Evolutionary conservation across 2,329 filamentous ascomycete species (phyloP).

Genomic region (Colletotrichum kahawae): DNA sequence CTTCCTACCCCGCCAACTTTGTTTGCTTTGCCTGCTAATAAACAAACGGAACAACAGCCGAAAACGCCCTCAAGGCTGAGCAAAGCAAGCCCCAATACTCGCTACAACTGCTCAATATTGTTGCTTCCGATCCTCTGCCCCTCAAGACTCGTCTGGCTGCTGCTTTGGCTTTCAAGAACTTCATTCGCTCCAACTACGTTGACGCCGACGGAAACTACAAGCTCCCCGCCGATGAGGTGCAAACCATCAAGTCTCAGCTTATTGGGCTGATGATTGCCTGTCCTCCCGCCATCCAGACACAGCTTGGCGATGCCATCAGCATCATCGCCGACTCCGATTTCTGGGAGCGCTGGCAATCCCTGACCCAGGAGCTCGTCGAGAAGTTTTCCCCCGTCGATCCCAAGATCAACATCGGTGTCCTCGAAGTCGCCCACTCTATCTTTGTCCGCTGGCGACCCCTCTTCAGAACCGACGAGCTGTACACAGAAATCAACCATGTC

Average conservation of each 20-base stretch:
- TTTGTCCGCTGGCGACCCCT: conserved; percentile 95
- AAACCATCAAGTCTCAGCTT: conserved; percentile 90
- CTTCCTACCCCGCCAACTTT: conserved; percentile 32
- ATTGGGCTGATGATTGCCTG: conserved; percentile 97
- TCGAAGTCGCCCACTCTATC: conserved; percentile 97
- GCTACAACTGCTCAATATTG: conserved; percentile 85
- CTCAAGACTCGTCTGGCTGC: conserved; percentile 83
- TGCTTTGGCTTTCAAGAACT: conserved; percentile 98
- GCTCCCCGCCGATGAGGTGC: conserved; percentile 80
- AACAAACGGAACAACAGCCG: conserved; percentile 63
- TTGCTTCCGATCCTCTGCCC: conserved; percentile 75
- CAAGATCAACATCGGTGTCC: conserved; percentile 87
- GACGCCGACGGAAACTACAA: conserved; percentile 96
- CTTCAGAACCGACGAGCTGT: conserved; percentile 91
- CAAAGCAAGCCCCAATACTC: conserved; percentile 88
- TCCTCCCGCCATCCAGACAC: conserved; percentile 84
- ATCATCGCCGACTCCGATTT: conserved; percentile 98
- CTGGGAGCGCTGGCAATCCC: conserved; percentile 94
- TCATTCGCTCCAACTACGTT: conserved; percentile 92
- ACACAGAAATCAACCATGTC: conserved; percentile 96
- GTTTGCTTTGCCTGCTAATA: conserved; percentile 35
- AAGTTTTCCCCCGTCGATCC: conserved; percentile 83
- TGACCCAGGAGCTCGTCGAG: conserved; percentile 89
- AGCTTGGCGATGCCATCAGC: conserved; percentile 95
- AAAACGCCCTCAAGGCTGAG: conserved; percentile 78